Conservation (phyloP, 495 filamentous ascomycete species). For the Xylaria curta region DNA sequence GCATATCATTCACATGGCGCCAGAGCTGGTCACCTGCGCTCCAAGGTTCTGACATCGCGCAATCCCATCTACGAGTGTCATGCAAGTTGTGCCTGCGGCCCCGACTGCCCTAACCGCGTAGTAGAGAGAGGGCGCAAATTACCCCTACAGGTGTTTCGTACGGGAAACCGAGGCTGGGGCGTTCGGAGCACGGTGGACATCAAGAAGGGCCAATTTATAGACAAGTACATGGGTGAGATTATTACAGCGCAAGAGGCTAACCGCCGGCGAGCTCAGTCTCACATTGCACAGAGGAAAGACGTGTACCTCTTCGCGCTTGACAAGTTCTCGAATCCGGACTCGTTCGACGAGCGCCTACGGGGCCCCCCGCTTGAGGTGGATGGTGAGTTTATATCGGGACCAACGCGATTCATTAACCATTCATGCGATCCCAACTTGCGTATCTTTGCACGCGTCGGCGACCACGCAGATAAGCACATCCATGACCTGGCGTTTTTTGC, state of each 20-base stretch:
- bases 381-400: conserved; percentile 61
- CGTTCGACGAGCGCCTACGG: conserved; percentile 48
- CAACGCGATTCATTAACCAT: conserved; percentile 77
- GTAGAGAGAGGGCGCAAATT: conserved; percentile 80
- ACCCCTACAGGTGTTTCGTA: conserved; percentile 82
- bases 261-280: conserved; percentile 61
- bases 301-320: conserved; percentile 88
- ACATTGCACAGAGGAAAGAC: conserved; percentile 55
- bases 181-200: conserved; percentile 73
- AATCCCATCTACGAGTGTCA: conserved; percentile 88
- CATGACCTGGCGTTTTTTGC: conserved; percentile 93
- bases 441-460: conserved; percentile 81
- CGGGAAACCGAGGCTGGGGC: conserved; percentile 79
- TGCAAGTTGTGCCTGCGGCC: conserved; percentile 68
- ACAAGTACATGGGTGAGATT: conserved; percentile 87
- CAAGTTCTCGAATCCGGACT: conserved; percentile 66
- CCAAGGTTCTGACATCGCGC: conserved; percentile 55
- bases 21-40: conserved; percentile 51
- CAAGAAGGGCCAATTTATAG: conserved; percentile 81
- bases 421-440: conserved; percentile 76
- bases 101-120: conserved; percentile 76
- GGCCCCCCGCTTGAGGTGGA: conserved; percentile 58
- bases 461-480: conserved; percentile 73
- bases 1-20: conserved; percentile 53
- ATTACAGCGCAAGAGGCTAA: conserved; percentile 75